Evolutionary conservation across 2,329 filamentous ascomycete genomes (phyloP), one percentile per base, ranked within the genome.

Genomic region (Dissoconium aciculare): DNA sequence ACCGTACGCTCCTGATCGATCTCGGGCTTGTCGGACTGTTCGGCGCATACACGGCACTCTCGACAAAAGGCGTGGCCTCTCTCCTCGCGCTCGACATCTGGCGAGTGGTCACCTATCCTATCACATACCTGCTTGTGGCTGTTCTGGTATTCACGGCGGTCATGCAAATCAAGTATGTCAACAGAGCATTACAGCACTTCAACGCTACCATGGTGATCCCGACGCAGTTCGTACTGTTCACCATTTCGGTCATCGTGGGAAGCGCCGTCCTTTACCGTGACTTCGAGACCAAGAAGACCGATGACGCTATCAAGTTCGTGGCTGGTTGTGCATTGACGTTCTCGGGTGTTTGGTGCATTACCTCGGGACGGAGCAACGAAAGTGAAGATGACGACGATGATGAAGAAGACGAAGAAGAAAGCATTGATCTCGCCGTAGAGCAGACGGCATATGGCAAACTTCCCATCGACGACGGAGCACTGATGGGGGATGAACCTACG

Each of bases 181-280:
- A 95, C 59, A 80, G 72, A 30, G 76, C 78, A 1, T 64, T 98
- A 31, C 85, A 94, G 53, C 74, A 81, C 27, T 98, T 95, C 60
- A 83, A 94, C 55, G 93, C 89, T 5, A 98, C 89, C 0, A 84
- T 94, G 53, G 89, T 98, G 44, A 98, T 98, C 40, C 89, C 89
- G 0, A 89, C 89, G 10, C 89, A 98, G 50, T 98, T 98, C 46
- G 89, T 98, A 29, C 71, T 91, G 40, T 98, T 98, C 54, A 98
- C 89, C 0, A 66, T 98, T 5, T 92, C 81, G 4, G 89, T 95
- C 39, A 95, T 98, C 44, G 67, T 93, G 30, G 89, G 89, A 34
- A 94, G 85, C 47, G 87, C 87, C 1, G 68, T 98, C 5, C 60
- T 98, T 4, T 98, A 95, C 52, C 76, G 87, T 29, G 89, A 98